Base-by-base conservation (phyloP, 306 rosid genomes). In the Luffa acutangula region DNA sequence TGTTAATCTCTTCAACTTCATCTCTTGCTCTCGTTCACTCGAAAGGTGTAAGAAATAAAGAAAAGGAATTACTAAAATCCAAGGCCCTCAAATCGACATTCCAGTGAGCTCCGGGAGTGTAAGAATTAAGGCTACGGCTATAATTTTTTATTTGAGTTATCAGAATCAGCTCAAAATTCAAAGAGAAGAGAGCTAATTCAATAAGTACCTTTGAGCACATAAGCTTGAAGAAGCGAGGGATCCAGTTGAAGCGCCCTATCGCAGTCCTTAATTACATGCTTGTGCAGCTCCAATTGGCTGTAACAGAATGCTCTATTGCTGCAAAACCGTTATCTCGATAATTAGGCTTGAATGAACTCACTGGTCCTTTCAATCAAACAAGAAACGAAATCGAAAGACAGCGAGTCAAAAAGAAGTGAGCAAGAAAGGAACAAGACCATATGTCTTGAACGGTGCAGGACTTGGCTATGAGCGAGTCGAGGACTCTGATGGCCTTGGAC, bases 231-330 rank as follows among this genome's bases (percentile, higher is more conserved):
- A 82, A 84, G 79, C 85, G 79, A 64, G 0, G 96, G 89, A 79
- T 94, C 93, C 46, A 92, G 93, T 87, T 88, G 89, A 83, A 94
- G 93, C 59, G 97, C 98, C 84, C 64, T 88, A 75, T 91, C 98
- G 42, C 97, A 94, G 85, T 94, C 98, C 87, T 90, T 94, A 66
- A 94, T 86, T 75, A 92, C 98, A 70, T 94, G 98, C 87, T 94
- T 94, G 83, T 94, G 89, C 56, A 94, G 91, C 89, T 94, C 98
- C 85, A 92, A 88, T 87, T 90, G 95, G 83, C 96, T 89, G 75
- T 94, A 94, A 80, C 98, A 94, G 69, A 92, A 94, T 31, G 98
- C 97, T 83, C 98, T 83, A 78, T 94, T 94, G 88, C 98, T 94
- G 96, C 62, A 53, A 64, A 73, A n/a, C 13, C 62, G 37, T 46